Base-by-base conservation (phyloP, 1,139 yeast genomes). In the Pichia sp. region DNA sequence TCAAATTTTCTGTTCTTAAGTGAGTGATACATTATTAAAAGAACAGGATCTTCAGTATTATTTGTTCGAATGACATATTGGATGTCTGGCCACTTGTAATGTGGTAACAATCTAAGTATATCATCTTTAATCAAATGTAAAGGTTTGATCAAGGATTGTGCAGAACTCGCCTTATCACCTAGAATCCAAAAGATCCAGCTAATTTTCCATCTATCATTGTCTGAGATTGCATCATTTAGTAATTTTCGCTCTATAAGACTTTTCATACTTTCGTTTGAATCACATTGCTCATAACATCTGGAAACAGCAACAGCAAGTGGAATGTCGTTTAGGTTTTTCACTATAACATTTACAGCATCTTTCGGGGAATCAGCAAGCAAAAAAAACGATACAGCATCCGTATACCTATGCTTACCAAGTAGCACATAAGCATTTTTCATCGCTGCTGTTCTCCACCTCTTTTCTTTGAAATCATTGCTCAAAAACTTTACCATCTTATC, bases 361-460 rank as follows among this genome's bases (percentile, higher is more conserved):
- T 72, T 73, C 17, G 85, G 63, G 1, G 86, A 68, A 42, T 72
- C 91, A 0, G 84, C 96, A n/a, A 91, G 67, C 30, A 91, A 62
- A 61, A 91, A 91, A 58, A 91, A 89, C 26, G 83, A 79, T 0
- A 97, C 96, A 0, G 97, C 94, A 60, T 89, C 94, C 55, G 74
- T 63, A 55, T 73, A 85, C 34, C 97, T 67, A 58, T 88, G 98
- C 55, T 86, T 85, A 43, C 97, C 88, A 47, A 91, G 61, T 34
- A 91, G 64, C 0, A 88, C 97, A 66, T 77, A 91, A 0, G 98
- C 98, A 62, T 91, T 91, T 55, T 91, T 91, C 54, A 77, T 63
- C 0, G 98, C 96, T 0, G 96, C 96, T 0, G 85, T 72, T 51
- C 68, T 72, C 96, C 96, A 89, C 38, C 96, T 67, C 10, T 72